These are phyloP conservation scores for Eurotiales sp. DNA, from an alignment of 2,329 filamentous ascomycete species.

Conservation along the genomic window DNA sequence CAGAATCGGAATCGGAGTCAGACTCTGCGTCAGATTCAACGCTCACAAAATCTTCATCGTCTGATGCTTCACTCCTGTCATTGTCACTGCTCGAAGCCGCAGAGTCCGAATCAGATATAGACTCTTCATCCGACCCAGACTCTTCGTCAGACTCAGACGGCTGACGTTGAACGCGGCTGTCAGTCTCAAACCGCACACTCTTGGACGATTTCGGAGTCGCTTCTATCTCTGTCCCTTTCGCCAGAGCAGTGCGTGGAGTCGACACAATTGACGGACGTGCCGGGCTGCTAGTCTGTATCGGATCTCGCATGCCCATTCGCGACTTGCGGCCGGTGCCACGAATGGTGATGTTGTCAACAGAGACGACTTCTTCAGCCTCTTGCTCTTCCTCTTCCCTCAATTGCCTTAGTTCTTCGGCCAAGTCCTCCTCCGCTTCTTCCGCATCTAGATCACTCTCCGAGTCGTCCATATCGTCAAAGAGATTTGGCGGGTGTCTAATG, in stretches of 20 bases:
- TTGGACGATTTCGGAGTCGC: slow-evolving; percentile 28
- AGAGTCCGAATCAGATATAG: slow-evolving; percentile 21
- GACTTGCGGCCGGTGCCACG: slow-evolving; percentile 12
- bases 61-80: background rate
- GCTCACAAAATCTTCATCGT: slow-evolving; percentile 1
- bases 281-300: slow-evolving; percentile 13
- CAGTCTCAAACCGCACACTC: slow-evolving; percentile 30
- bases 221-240: slow-evolving; percentile 20
- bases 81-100: background rate
- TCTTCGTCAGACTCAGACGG: slow-evolving; percentile 18
- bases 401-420: slow-evolving; percentile 44
- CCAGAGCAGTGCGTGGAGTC: slow-evolving; percentile 18
- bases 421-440: slow-evolving; percentile 33
- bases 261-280: slow-evolving; percentile 20
- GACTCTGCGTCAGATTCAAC: slow-evolving; percentile 17
- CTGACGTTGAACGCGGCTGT: background rate
- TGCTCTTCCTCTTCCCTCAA: slow-evolving; percentile 41
- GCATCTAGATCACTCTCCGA: too few species aligned
- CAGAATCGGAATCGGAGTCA: slow-evolving; percentile 33
- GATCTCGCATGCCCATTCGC: slow-evolving; percentile 7
- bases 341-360: background rate
- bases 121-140: slow-evolving; percentile 24
- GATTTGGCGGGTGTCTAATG: slow-evolving; percentile 30
- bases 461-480: slow-evolving; percentile 27
- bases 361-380: slow-evolving; percentile 32